Evolutionary conservation across 2,329 filamentous ascomycete genomes (phyloP).

Genomic region (Penicillium sp.): DNA sequence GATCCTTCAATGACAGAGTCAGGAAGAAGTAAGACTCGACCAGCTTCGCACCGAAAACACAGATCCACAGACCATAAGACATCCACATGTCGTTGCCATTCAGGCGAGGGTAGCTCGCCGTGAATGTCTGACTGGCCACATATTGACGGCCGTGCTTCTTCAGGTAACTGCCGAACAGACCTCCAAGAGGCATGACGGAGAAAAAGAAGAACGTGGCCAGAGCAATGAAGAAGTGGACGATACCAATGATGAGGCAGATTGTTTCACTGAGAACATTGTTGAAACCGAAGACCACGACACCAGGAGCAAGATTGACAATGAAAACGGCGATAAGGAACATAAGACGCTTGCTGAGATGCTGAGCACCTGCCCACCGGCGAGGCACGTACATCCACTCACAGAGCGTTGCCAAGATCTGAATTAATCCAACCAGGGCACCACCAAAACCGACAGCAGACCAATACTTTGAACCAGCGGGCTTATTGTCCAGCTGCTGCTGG

Average conservation of each 20-base stretch:
- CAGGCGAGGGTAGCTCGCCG: conserved; percentile 81
- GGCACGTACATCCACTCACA: conserved; percentile 93
- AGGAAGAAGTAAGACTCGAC: conserved; percentile 89
- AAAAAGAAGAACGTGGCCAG: conserved; percentile 87
- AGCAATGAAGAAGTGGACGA: conserved; percentile 88
- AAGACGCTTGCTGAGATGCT: conserved; percentile 85
- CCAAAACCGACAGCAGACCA: conserved; percentile 84
- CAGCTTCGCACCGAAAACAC: conserved; percentile 85
- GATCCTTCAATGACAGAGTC: conserved; percentile 84
- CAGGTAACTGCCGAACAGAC: conserved; percentile 89
- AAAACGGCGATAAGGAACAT: conserved; percentile 75
- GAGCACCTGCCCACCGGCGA: conserved; percentile 85
- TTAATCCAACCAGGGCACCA: conserved; percentile 69
- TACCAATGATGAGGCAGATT: conserved; percentile 68
- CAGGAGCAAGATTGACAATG: conserved; percentile 71
- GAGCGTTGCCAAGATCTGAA: conserved; percentile 79
- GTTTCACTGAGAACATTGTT: too few species aligned
- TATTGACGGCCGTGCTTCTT: conserved; percentile 86
- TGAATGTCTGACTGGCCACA: conserved; percentile 96
- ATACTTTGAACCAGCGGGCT: conserved; percentile 58
- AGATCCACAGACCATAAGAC: conserved; percentile 88
- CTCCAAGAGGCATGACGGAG: conserved; percentile 86
- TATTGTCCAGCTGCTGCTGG: conserved; percentile 73
- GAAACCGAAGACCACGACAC: conserved; percentile 74
- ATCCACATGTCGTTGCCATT: conserved; percentile 91